phyloP scores from a whole-genome alignment of 2,329 filamentous ascomycete genomes.

The Ceratocystis diversiconidia region DNA sequence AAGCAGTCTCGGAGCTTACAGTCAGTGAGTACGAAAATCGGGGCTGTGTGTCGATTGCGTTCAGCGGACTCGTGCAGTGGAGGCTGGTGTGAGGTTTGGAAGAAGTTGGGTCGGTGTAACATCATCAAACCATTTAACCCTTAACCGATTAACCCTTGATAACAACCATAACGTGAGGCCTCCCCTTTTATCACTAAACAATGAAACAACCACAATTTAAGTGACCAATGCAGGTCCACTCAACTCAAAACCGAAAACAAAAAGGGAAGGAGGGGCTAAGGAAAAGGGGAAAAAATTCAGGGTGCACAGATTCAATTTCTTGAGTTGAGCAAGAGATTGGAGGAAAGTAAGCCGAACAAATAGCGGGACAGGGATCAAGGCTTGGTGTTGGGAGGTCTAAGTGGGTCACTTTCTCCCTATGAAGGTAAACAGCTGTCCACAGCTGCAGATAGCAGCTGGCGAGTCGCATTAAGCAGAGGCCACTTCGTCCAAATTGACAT shows the following conservation, averaged over 20 bases:
- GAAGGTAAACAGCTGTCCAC: neutral
- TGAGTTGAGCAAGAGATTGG: neutral
- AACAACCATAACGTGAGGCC: no score
- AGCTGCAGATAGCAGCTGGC: neutral
- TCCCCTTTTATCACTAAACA: neutral
- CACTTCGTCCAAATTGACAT: neutral
- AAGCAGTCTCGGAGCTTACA: constrained; percentile 35
- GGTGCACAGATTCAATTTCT: neutral
- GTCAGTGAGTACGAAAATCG: constrained; percentile 32
- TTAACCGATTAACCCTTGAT: neutral
- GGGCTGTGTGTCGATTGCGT: constrained; percentile 5
- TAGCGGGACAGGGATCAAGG: neutral
- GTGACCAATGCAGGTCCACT: constrained; percentile 5
- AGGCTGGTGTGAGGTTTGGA: constrained; percentile 30
- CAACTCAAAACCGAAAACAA: neutral
- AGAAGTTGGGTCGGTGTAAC: neutral
- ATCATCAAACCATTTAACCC: neutral
- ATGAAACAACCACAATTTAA: neutral
- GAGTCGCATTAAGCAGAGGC: neutral
- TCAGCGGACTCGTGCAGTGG: constrained; percentile 36
- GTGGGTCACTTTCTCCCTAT: neutral
- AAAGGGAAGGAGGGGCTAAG: neutral
- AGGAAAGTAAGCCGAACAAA: neutral
- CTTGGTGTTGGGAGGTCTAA: neutral
- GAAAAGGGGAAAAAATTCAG: neutral